Conservation (phyloP, 768 basidiomycete species). For the Xerocomus potaroensis region DNA sequence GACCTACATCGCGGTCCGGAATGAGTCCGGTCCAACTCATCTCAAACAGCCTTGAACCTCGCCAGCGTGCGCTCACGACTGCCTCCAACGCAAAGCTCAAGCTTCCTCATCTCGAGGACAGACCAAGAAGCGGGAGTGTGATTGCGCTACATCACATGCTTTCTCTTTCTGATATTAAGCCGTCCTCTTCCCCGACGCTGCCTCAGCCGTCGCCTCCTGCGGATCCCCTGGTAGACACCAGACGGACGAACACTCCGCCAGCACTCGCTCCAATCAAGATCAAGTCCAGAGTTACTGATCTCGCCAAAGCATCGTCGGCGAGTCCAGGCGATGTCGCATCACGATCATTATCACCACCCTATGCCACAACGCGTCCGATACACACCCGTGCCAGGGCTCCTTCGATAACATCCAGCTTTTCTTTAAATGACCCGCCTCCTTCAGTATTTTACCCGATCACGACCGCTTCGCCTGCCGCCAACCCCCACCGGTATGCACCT, state of each 20-base stretch:
- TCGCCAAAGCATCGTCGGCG: constrained; percentile 34
- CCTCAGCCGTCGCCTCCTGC: constrained; percentile 15
- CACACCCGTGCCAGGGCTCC: constrained; percentile 25
- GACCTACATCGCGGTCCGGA: constrained; percentile 31
- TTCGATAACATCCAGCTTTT: constrained; percentile 27
- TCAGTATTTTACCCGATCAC: constrained; percentile 53
- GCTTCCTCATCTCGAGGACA: constrained; percentile 30
- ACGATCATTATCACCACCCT: constrained; percentile 33
- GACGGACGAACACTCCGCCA: constrained; percentile 16
- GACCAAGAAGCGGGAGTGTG: constrained; percentile 30
- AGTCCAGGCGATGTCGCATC: constrained; percentile 33
- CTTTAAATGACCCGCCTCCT: constrained; percentile 24
- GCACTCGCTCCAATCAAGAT: constrained; percentile 37
- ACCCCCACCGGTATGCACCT: constrained; percentile 50
- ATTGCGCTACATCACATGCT: constrained; percentile 23
- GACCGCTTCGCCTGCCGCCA: constrained; percentile 49
- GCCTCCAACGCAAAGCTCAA: constrained; percentile 22
- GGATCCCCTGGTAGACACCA: constrained; percentile 10
- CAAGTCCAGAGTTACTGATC: constrained; percentile 57
- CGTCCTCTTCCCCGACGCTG: constrained; percentile 10
- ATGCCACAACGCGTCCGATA: constrained; percentile 29
- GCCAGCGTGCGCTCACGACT: constrained; percentile 29
- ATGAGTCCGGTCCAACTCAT: constrained; percentile 8
- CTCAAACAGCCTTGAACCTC: constrained; percentile 19
- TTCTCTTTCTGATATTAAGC: constrained; percentile 20